These are phyloP conservation scores for Castanospermum australe DNA, from an alignment of 306 rosid genomes.

Conservation along the genomic window DNA sequence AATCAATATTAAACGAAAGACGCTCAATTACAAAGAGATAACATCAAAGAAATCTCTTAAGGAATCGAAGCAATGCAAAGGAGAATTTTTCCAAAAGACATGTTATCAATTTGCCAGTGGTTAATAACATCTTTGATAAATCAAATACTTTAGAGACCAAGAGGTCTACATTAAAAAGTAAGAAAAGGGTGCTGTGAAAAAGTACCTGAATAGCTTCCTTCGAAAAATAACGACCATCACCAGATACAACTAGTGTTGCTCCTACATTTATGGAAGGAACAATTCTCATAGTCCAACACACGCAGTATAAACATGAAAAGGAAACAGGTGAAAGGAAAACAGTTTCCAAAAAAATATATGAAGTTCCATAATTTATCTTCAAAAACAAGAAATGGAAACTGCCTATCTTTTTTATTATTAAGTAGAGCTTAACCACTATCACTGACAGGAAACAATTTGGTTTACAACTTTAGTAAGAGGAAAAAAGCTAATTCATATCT, in stretches of 20 bases:
- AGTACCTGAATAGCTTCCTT: conserved; percentile 93
- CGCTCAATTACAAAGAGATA: conserved; percentile 9
- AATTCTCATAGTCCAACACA: neutral
- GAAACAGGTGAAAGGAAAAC: neutral
- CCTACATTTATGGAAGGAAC: conserved; percentile 50
- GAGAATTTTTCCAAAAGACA: neutral
- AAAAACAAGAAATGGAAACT: neutral
- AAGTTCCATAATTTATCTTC: neutral
- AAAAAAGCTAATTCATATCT: neutral
- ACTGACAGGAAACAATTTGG: neutral
- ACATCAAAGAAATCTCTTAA: neutral
- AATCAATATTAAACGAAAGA: conserved; percentile 24
- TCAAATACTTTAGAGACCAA: conserved; percentile 6
- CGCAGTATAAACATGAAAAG: neutral
- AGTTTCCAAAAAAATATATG: neutral
- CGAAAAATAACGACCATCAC: conserved; percentile 96
- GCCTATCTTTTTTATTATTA: neutral
- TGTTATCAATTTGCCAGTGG: neutral
- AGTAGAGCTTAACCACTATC: neutral
- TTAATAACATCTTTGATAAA: neutral
- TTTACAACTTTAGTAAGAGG: neutral
- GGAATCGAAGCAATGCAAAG: conserved; percentile 5
- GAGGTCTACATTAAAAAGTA: neutral
- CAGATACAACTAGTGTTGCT: conserved; percentile 92
- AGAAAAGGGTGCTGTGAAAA: neutral